Conservation (phyloP, 164 flowering plant genomes). For the Berberis thunbergii region DNA sequence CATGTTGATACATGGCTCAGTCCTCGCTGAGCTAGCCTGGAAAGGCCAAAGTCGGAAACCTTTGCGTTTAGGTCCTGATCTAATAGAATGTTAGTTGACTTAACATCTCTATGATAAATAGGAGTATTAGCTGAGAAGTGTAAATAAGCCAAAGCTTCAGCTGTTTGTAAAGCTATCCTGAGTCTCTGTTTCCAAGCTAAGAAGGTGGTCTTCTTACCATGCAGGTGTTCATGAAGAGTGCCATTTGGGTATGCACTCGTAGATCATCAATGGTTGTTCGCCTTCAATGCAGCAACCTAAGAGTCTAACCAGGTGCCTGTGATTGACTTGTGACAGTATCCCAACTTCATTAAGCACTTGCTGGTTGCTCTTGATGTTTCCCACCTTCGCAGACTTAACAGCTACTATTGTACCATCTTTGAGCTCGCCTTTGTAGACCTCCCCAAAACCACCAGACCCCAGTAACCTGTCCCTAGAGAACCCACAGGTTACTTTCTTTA, state of each 20-base stretch:
- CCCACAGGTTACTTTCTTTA: conserved; percentile 45
- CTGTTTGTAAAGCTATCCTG: conserved; percentile 45
- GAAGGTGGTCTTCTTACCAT: conserved; percentile 20
- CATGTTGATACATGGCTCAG: conserved; percentile 60
- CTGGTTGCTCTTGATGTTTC: conserved; percentile 44
- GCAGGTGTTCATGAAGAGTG: conserved; percentile 50
- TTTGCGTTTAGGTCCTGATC: conserved; percentile 49
- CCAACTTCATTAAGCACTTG: conserved; percentile 66
- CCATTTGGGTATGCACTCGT: conserved; percentile 62
- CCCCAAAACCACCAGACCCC: conserved; percentile 65
- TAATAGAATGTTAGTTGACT: conserved; percentile 59
- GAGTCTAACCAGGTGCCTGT: conserved; percentile 50
- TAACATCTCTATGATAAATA: conserved; percentile 61
- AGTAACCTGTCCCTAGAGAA: conserved; percentile 34
- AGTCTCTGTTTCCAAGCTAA: conserved; percentile 44
- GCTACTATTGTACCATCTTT: conserved; percentile 54
- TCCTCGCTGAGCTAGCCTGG: conserved; percentile 51
- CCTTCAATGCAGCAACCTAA: conserved; percentile 61
- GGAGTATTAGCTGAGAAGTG: conserved; percentile 59
- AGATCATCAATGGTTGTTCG: conserved; percentile 56
- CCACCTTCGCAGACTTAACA: conserved; percentile 55
- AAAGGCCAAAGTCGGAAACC: conserved; percentile 64
- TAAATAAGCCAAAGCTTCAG: conserved; percentile 58
- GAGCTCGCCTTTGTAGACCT: conserved; percentile 57
- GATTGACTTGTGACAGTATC: conserved; percentile 68